Evolutionary conservation across 1,284 basidiomycete genomes (phyloP), one percentile per base, ranked within the genome.

Genomic region (Microbotryum lychnidis-dioicae): DNA sequence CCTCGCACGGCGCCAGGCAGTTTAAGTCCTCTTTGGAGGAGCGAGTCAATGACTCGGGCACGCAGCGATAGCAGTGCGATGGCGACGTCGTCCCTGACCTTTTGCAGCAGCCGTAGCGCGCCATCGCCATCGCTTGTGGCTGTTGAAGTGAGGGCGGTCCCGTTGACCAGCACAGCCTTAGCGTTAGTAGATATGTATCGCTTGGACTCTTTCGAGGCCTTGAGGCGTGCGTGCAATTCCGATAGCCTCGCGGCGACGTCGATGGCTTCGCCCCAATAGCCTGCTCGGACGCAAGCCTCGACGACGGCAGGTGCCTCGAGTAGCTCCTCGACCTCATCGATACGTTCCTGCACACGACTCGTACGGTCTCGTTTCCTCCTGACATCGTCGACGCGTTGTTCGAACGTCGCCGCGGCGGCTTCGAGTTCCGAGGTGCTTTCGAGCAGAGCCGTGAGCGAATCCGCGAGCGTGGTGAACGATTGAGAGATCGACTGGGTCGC

Each of bases 271-370:
- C 85, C 81, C 76, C 92, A 94, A 75, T 89, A 87, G 8, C 89
- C 89, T 71, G 91, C 91, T 27, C 90, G 82, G 16, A 94, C 87
- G 70, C 91, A 96, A 0, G 91, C 90, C 72, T 93, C 88, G 70
- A 94, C 87, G 29, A 97, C 81, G 54, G 87, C 79, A 6, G 92
- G 91, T 54, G 94, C 83, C 70, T 94, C 91, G 63, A 97, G 83
- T 37, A 96, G 77, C 73, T 96, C 91, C 67, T 87, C 82, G 59
- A 97, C 83, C 74, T 91, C 91, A 73, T 92, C 89, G 73, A 91
- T 87, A 70, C 93, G 87, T 69, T 93, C 89, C 62, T 90, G 82
- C 14, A 96, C 87, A 56, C 87, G 80, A 21, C 83, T 80, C 1
- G 89, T 87, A 67, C 85, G 85, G 9, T 65, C 68, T 3, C 68